phyloP scores from a whole-genome alignment of 306 rosid species.

The Gynostemma pentaphyllum region DNA sequence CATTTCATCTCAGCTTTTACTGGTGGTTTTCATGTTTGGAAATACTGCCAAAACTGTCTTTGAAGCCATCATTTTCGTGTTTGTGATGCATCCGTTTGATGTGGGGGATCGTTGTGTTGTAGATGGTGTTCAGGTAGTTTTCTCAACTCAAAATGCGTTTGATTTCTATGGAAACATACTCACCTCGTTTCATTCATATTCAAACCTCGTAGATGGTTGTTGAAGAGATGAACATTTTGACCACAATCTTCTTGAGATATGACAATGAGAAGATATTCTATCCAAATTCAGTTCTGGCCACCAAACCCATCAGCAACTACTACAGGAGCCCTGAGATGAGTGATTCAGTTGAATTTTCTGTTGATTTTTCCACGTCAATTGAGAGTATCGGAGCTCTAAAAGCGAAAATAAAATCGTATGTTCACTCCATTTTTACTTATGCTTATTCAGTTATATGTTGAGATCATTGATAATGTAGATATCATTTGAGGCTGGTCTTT shows the following conservation, averaged over 20 bases:
- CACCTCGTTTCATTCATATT: constrained; percentile 8
- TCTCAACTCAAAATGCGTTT: background rate
- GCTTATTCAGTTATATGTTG: background rate
- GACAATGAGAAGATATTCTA: constrained; percentile 82
- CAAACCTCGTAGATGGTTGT: constrained; percentile 50
- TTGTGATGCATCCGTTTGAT: constrained; percentile 82
- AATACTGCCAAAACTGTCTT: constrained; percentile 63
- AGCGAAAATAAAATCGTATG: constrained; percentile 46
- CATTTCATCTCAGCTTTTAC: constrained; percentile 68
- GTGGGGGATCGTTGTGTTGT: constrained; percentile 88
- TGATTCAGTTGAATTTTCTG: constrained; percentile 53
- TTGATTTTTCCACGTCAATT: constrained; percentile 58
- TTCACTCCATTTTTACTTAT: constrained; percentile 1
- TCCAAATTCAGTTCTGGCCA: constrained; percentile 72
- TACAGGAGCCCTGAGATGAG: constrained; percentile 84
- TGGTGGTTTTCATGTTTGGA: constrained; percentile 60
- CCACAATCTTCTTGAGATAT: constrained; percentile 58
- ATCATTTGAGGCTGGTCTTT: background rate
- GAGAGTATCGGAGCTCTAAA: constrained; percentile 61
- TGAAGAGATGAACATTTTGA: constrained; percentile 85
- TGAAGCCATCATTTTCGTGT: constrained; percentile 82
- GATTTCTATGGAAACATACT: background rate
- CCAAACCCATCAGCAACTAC: constrained; percentile 74
- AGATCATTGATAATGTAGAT: background rate
- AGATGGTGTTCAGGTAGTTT: constrained; percentile 74